Conservation (phyloP, 2,329 filamentous ascomycete species). For the Penicillium sp. region DNA sequence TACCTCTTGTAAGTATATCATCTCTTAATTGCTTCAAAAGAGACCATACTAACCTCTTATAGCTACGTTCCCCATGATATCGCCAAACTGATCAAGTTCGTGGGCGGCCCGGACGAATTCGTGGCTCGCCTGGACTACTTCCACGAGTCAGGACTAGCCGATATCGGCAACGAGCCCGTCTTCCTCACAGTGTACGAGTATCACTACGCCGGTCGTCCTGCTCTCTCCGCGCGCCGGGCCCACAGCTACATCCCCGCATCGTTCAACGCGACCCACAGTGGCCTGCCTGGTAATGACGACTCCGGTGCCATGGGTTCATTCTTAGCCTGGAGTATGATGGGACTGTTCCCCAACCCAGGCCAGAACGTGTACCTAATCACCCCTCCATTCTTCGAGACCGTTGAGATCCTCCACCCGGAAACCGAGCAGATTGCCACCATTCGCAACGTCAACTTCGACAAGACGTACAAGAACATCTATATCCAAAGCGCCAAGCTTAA, state of each 20-base stretch:
- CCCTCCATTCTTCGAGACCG: constrained; percentile 59
- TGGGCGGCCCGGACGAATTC: constrained; percentile 57
- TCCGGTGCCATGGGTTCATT: constrained; percentile 66
- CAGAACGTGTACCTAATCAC: constrained; percentile 65
- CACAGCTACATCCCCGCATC: constrained; percentile 61
- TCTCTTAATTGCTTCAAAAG: background rate
- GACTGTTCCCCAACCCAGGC: constrained; percentile 63
- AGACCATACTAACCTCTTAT: constrained; percentile 38
- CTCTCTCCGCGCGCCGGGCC: constrained; percentile 45
- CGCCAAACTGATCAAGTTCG: constrained; percentile 51
- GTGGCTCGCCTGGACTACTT: constrained; percentile 59
- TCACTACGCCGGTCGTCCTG: constrained; percentile 64
- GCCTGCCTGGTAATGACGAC: constrained; percentile 66
- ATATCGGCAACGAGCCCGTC: constrained; percentile 61
- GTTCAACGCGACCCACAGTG: constrained; percentile 53
- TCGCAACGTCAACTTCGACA: constrained; percentile 57
- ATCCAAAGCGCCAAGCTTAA: constrained; percentile 63
- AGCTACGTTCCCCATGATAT: constrained; percentile 52
- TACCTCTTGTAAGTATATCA: constrained; percentile 48
- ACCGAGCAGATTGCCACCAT: constrained; percentile 59
- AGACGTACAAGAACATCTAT: constrained; percentile 53
- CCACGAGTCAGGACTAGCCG: constrained; percentile 58
- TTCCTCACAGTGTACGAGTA: constrained; percentile 65
- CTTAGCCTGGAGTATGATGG: constrained; percentile 63
- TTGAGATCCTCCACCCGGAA: constrained; percentile 54